phyloP scores from a whole-genome alignment of 2,329 filamentous ascomycete species.

The Neopestalotiopsis clavispora region DNA sequence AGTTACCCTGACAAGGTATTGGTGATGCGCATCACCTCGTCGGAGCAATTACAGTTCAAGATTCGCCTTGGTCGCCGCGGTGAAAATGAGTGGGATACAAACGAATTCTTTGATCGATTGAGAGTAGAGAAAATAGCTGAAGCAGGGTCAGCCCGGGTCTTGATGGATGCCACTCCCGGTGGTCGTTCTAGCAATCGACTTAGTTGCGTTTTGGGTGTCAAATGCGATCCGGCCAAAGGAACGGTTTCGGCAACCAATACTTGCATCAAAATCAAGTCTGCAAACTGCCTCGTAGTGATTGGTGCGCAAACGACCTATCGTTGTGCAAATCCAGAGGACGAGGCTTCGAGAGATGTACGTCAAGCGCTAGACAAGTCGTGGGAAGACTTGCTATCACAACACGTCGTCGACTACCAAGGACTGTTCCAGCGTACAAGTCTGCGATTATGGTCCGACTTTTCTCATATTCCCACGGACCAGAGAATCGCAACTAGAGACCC shows the following conservation, averaged over 20 bases:
- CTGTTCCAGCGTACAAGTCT: constrained; percentile 29
- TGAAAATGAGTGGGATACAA: constrained; percentile 47
- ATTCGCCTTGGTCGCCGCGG: constrained; percentile 43
- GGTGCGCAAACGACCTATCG: constrained; percentile 46
- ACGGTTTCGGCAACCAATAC: constrained; percentile 37
- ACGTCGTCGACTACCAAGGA: constrained; percentile 26
- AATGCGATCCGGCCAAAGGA: constrained; percentile 19
- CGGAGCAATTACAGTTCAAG: constrained; percentile 23
- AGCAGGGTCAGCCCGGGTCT: constrained; percentile 28
- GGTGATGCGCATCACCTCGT: constrained; percentile 25
- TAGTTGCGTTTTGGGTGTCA: constrained; percentile 36
- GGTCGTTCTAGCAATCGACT: constrained; percentile 38
- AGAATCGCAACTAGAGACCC: constrained; percentile 22
- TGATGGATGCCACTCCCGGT: constrained; percentile 43
- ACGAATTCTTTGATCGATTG: constrained; percentile 47
- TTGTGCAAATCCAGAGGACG: constrained; percentile 29
- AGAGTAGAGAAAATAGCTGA: constrained; percentile 23
- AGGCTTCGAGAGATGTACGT: constrained; percentile 32
- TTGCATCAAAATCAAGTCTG: constrained; percentile 41
- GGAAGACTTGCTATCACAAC: constrained; percentile 24
- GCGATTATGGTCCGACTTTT: constrained; percentile 30
- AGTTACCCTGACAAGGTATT: constrained; percentile 30
- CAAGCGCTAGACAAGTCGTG: constrained; percentile 25
- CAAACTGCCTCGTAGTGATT: constrained; percentile 40
- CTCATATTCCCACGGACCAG: constrained; percentile 23